Base-by-base conservation (phyloP, 352 stramenopile species). In the Aphanomyces stellatus region DNA sequence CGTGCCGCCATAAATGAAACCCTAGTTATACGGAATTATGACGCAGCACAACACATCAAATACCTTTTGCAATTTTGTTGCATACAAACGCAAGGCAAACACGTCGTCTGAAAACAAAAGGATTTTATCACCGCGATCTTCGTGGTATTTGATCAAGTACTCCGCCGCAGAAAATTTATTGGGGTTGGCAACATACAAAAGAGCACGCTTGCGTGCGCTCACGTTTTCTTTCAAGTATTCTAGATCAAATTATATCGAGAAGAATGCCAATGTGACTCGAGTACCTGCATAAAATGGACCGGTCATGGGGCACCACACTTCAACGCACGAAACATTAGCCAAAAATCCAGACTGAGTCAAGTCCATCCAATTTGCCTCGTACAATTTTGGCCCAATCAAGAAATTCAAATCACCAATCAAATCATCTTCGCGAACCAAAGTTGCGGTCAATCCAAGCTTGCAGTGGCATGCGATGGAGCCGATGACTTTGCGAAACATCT, bases 321-420 rank as follows among this genome's bases (percentile, higher is more conserved):
- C 97, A 2, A 99, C 90, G 68, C 97, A 99, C 65, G 93, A 93
- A 7, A 99, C 96, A 72, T 99, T 99, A 27, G 97, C 96, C 42
- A 99, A 71, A 74, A 98, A 99, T 3, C 97, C 95, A 48, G 92
- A 93, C 53, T 96, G 88, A 30, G 97, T 99, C 10, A 99, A 78
- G 79, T 99, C 96, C 96, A 99, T 99, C 97, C 97, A 99, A 76
- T 99, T 99, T 30, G 97, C 97, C 70, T 93, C 85, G 57, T 93
- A 93, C 24, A 93, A 72, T 73, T 99, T 99, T 1, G 96, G 96
- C 15, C 97, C 97, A 70, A 99, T 99, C 13, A 99, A 85, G 78
- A 98, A 99, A 78, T 99, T 98, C n/a, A 99, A 80, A 78, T 99
- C 96, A 25, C 91, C 93, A 76, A 99, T 99, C 13, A 99, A 78